A percentile compares a stretch with the other conserved stretches of the same genome.
Evolutionary conservation across 768 basidiomycete species (phyloP).

Genomic region (Amanita pseudoporphyria): DNA sequence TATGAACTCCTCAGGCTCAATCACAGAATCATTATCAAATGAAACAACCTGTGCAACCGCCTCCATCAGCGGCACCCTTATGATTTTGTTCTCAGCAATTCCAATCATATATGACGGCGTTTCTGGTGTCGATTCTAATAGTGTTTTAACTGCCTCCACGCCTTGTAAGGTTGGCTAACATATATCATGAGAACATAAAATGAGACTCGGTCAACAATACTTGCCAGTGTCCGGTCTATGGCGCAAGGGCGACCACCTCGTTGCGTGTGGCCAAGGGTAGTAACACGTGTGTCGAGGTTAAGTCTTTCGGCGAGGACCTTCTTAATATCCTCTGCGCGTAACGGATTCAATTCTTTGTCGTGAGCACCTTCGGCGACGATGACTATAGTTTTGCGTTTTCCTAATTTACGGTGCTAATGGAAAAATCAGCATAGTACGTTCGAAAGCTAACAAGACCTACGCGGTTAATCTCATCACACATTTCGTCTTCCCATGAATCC

Average conservation of each 20-base stretch:
- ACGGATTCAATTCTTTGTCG: conserved; percentile 83
- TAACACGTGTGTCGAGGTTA: conserved; percentile 91
- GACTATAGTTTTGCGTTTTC: conserved; percentile 97
- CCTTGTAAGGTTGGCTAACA: conserved; percentile 91
- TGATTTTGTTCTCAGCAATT: conserved; percentile 91
- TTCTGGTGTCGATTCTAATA: conserved; percentile 77
- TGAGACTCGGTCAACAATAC: conserved; percentile 11
- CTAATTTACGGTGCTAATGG: conserved; percentile 73
- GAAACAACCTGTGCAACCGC: conserved; percentile 74
- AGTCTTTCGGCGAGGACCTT: conserved; percentile 78
- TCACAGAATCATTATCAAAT: not conserved
- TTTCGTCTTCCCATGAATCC: conserved; percentile 82
- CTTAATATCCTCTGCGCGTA: conserved; percentile 86
- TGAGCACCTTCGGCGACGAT: conserved; percentile 97
- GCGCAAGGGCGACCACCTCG: conserved; percentile 93
- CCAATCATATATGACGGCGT: conserved; percentile 99
- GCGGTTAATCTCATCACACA: conserved; percentile 77
- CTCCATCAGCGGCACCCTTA: conserved; percentile 81
- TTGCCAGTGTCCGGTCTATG: conserved; percentile 82
- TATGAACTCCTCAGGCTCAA: conserved; percentile 19
- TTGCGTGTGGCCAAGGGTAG: conserved; percentile 94
- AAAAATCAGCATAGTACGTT: not conserved
- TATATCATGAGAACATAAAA: conserved; percentile 1
- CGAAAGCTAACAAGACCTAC: conserved; percentile 32
- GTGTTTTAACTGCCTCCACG: conserved; percentile 82